Conservation (phyloP, 176 grass and related monocot species). For the Tillandsia fasciculata region DNA sequence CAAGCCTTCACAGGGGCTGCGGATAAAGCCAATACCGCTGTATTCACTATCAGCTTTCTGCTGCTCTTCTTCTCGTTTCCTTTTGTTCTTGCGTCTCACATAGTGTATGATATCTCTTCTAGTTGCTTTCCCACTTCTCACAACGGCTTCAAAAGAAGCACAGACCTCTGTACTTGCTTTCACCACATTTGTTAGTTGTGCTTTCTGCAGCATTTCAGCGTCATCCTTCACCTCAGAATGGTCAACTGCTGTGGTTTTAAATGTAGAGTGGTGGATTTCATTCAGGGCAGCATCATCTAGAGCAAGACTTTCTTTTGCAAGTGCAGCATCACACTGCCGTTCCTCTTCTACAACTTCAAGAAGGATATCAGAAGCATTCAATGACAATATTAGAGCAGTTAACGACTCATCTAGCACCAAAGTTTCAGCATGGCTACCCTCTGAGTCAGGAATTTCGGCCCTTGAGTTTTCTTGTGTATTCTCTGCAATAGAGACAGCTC, state of each 20-base stretch:
- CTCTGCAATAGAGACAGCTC: conserved; percentile 4
- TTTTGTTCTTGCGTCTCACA: conserved; percentile 42
- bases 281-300: neutral
- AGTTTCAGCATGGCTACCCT: neutral
- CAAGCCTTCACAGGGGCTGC: conserved; percentile 75
- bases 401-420: neutral
- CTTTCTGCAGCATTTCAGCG: conserved; percentile 11
- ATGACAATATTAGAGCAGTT: neutral
- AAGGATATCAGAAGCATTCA: conserved; percentile 40
- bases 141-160: conserved; percentile 8
- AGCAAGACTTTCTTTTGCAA: neutral
- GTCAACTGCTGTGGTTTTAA: conserved; percentile 3
- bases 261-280: neutral
- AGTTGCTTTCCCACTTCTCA: conserved; percentile 15
- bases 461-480: neutral
- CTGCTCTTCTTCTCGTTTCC: conserved; percentile 24
- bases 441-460: conserved; percentile 18
- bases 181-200: conserved; percentile 14
- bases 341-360: conserved; percentile 36
- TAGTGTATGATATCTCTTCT: conserved; percentile 57
- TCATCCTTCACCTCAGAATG: neutral
- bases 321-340: conserved; percentile 15
- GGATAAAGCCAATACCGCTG: conserved; percentile 36
- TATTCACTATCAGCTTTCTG: conserved; percentile 6
- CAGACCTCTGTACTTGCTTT: neutral